A percentile compares a stretch with the other conserved stretches of the same genome.
Evolutionary conservation across 176 grass and related monocot genomes (phyloP).

Genomic region (Saccharum officinarum): DNA sequence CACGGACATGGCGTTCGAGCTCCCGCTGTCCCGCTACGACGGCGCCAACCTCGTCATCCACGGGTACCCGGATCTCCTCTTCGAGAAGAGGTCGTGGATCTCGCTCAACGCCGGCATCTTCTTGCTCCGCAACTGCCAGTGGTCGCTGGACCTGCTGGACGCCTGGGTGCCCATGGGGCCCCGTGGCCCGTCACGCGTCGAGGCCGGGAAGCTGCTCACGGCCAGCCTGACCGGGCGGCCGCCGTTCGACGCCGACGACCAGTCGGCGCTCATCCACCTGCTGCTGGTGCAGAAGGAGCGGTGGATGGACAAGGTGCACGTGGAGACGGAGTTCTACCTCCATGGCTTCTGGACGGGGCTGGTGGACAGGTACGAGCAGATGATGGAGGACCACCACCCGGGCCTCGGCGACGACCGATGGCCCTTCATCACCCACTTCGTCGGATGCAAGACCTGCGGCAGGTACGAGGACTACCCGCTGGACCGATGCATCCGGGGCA

Average conservation of each 20-base stretch:
- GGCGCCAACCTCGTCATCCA: conserved; percentile 65
- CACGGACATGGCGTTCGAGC: conserved; percentile 87
- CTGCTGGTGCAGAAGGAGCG: conserved; percentile 53
- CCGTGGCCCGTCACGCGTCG: conserved; percentile 42
- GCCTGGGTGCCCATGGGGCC: conserved; percentile 79
- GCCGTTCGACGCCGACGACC: conserved; percentile 77
- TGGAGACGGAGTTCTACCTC: conserved; percentile 77
- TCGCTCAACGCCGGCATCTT: conserved; percentile 69
- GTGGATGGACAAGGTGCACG: conserved; percentile 63
- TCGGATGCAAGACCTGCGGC: conserved; percentile 76
- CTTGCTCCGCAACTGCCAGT: conserved; percentile 82
- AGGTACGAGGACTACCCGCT: conserved; percentile 56
- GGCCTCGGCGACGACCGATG: conserved; percentile 79
- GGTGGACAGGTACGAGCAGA: conserved; percentile 79
- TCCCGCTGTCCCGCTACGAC: conserved; percentile 51
- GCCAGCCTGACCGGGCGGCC: conserved; percentile 56
- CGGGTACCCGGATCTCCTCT: conserved; percentile 58
- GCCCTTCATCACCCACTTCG: conserved; percentile 85
- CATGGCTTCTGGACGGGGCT: conserved; percentile 70
- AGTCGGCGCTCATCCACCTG: conserved; percentile 79
- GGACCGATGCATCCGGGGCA: conserved; percentile 55
- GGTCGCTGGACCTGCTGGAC: conserved; percentile 79
- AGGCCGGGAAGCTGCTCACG: conserved; percentile 53
- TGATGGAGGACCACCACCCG: conserved; percentile 78
- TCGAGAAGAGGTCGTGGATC: conserved; percentile 54